Evolutionary conservation across 1,139 yeast genomes (phyloP), one percentile per base, ranked within the genome.

Genomic region (Hemisphaericaspora xylofermentans): DNA sequence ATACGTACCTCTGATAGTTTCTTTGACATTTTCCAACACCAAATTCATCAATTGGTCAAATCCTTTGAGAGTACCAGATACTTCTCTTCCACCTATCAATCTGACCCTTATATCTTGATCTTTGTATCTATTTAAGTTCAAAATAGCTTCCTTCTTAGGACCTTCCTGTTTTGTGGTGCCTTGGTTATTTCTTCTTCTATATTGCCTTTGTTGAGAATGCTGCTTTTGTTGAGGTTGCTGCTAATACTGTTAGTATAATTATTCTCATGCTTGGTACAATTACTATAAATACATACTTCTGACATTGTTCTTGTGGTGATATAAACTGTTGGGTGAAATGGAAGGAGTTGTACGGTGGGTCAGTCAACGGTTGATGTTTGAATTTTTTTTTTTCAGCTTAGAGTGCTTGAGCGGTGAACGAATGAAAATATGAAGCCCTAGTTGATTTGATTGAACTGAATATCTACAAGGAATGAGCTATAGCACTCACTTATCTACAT

Each of bases 11-110:
- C 85, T 73, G 41, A 83, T 52, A 24, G 74, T 76, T 60, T 93
- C 97, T 36, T 75, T 74, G 10, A 87, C 91, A 35, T 89, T 83
- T 54, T 89, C 96, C 51, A 93, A 75, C 7, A 93, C 98, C 53
- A 93, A 72, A 65, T 93, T 93, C 95, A 91, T 85, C 62, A 89
- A 74, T 61, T 87, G 95, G 61, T 93, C 98, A 60, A 77, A 89
- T 15, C 98, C 98, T 55, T 86, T 88, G 53, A 93, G 74, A 1
- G 69, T 66, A 18, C 98, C 98, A 19, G 75, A 73, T 8, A 91
- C 82, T 58, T 71, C 68, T 60, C 97, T 78, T 12, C 96, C 97
- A n/a, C 96, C 96, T 52, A 83, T 77, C 58, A 93, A 82, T 57
- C 86, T 82, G 43, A 89, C 95, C 52, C 85, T 76, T 40, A 93